Base-by-base conservation (phyloP, 2,329 filamentous ascomycete genomes). In the Lasiodiplodia gonubiensis region DNA sequence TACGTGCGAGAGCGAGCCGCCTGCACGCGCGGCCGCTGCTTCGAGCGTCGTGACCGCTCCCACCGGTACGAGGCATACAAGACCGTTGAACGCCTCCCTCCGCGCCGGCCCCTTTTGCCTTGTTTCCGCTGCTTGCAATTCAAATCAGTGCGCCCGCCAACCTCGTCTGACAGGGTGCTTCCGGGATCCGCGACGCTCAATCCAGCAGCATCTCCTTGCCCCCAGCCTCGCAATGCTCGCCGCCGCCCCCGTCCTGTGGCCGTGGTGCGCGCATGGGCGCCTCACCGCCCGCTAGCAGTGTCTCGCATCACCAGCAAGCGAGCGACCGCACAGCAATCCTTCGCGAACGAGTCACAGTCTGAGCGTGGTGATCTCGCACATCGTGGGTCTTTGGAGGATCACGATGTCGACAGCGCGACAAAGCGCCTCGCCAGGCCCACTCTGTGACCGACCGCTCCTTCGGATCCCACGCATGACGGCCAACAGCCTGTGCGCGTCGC, bases 361-460 rank as follows among this genome's bases (percentile, higher is more conserved):
- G 59, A 63, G 59, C 59, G 59, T 52, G 59, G 59, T 51, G 59
- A 63, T 63, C 59, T 51, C 21, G 59, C 59, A 51, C 46, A 63
- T 63, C 59, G 59, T 63, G 59, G 59, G 59, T 63, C 59, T 51
- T 48, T 37, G 59, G 59, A 63, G 59, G 59, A 63, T 63, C 59
- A 48, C 57, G 42, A 63, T 63, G 59, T 63, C 59, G 59, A 63
- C 59, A 63, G n/a, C 59, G 46, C 46, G 59, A 51, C 59, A 63
- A 51, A 63, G 59, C 59, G 59, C 30, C 59, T 63, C 46, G 46
- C 59, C 46, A 48, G 59, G 59, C 59, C 59, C 59, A 63, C 59
- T 52, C 46, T 63, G 59, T 16, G 42, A 5, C 59, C 59, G 59
- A 63, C 59, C 59, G 59, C 59, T 63, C 59, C 59, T 63, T 63